Evolutionary conservation across 768 basidiomycete species (phyloP), one percentile per base, ranked within the genome.

Genomic region (Sutorius australiensis): DNA sequence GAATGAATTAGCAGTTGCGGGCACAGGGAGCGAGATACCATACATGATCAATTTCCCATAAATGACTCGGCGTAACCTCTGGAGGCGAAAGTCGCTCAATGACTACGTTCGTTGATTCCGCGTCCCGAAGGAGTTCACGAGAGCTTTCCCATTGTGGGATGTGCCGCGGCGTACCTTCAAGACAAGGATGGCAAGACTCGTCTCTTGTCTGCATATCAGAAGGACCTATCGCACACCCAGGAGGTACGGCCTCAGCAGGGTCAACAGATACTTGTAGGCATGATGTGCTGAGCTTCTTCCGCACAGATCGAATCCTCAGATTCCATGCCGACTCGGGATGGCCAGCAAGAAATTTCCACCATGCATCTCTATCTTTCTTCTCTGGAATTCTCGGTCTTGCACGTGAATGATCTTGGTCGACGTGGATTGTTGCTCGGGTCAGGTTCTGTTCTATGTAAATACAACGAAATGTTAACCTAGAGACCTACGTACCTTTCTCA

Each of bases 321-420:
- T 77, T 78, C 89, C 89, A 91, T 38, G 79, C 81, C 31, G 77
- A 74, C 62, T 82, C 80, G n/a, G 87, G 83, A 57, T 74, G 74
- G 32, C 89, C 90, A 41, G 80, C 73, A 6, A 92, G 69, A 58
- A 84, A 92, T 14, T 78, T 77, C 90, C 90, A 92, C 90, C 90
- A 92, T 16, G 74, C 68, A 56, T 89, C 86, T 50, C 90, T 77
- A 53, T 88, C 82, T 62, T 79, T 83, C 64, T 78, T 84, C 46
- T 87, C 84, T 24, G 89, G 89, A 55, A 89, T 77, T 38, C 71
- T 77, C 14, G 55, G 67, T 32, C 34, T 34, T 45, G 56, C 28
- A 34, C 46, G 39, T 10, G 50, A n/a, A 28, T 21, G 51, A 47
- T 54, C 37, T 2, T 44, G 38, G 41, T 54, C 45, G 27, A 64